phyloP scores from a whole-genome alignment of 2,329 filamentous ascomycete species.

The Sporothrix luriei region DNA sequence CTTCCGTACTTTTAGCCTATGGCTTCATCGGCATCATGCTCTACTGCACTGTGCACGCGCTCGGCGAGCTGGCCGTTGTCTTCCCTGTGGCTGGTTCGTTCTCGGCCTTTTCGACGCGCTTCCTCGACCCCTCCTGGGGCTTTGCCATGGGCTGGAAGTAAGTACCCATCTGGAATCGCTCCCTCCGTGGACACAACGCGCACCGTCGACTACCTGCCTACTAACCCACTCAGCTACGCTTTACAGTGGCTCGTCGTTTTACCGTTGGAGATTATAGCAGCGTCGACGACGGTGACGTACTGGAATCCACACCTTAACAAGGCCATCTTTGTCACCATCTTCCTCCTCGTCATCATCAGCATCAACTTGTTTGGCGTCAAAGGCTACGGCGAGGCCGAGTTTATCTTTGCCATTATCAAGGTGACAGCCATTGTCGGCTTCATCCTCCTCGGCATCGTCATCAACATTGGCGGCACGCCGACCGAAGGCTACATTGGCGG shows the following conservation, averaged over 20 bases:
- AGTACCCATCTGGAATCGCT: conserved; percentile 41
- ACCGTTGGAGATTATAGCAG: conserved; percentile 84
- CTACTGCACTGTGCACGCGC: conserved; percentile 86
- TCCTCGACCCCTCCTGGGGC: conserved; percentile 90
- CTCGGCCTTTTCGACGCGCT: conserved; percentile 86
- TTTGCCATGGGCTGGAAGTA: conserved; percentile 95
- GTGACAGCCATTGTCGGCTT: conserved; percentile 84
- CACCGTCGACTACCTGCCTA: no score
- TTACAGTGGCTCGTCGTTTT: conserved; percentile 84
- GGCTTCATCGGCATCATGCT: conserved; percentile 80
- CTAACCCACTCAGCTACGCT: conserved; percentile 67
- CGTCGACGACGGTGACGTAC: conserved; percentile 79
- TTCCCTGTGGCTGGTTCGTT: conserved; percentile 93
- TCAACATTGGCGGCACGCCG: conserved; percentile 79
- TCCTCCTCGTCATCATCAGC: conserved; percentile 70
- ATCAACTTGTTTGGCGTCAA: conserved; percentile 91
- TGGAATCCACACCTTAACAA: conserved; percentile 69
- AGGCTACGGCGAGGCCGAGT: conserved; percentile 88
- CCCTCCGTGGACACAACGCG: background rate
- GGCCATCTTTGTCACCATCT: conserved; percentile 80
- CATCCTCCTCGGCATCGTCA: conserved; percentile 82
- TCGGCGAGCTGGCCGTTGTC: conserved; percentile 87
- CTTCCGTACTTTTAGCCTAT: conserved; percentile 76
- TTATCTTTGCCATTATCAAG: conserved; percentile 84
- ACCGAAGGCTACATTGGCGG: conserved; percentile 77